Base-by-base conservation (phyloP, 371 early-diverging fungal species). In the Syncephalastrum monosporum region DNA sequence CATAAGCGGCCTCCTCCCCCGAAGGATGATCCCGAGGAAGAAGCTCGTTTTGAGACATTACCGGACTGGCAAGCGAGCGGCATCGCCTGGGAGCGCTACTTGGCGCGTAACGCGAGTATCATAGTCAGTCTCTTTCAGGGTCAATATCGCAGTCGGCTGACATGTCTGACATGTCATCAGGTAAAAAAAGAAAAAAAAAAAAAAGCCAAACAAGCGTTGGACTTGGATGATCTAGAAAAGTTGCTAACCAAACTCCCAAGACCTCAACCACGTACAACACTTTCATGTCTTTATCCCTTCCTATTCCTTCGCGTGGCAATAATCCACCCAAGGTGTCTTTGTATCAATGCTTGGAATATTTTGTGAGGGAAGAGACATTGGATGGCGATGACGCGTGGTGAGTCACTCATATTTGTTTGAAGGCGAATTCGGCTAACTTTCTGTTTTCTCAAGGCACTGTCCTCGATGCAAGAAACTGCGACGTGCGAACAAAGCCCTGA, bases 41-140 rank as follows among this genome's bases (percentile, higher is more conserved):
- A 81, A 33, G 72, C 56, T 0, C 50, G 50, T 4, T 76, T 76
- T 62, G 82, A 79, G 46, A 55, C 46, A 12, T 54, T 82, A 21
- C 71, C 72, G 0, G 82, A 82, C 57, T 68, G 74, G 66, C 71
- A 83, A 48, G 85, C 83, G 7, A 79, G 82, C 6, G 79, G 62
- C 5, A 77, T 84, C 60, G 89, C 90, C 45, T 97, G 97, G 98
- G 81, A 81, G 42, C 71, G 79, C 21, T 94, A 97, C 69, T 69
- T 85, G 49, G 60, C 72, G 49, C 66, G 83, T 13, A 95, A 98
- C 68, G 79, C 86, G 56, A 93, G 94, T 49, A 87, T 98, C n/a
- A 82, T 99, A 47, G 96, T 97, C 6, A 88, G 87, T 38, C 53
- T 94, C 60, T 94, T 97, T 65, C 95, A 94, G 74, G 96, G 95